A percentile compares a stretch with the other conserved stretches of the same genome.
Evolutionary conservation across 495 filamentous ascomycete species (phyloP).

Genomic region (Aspergillus conjunctus): DNA sequence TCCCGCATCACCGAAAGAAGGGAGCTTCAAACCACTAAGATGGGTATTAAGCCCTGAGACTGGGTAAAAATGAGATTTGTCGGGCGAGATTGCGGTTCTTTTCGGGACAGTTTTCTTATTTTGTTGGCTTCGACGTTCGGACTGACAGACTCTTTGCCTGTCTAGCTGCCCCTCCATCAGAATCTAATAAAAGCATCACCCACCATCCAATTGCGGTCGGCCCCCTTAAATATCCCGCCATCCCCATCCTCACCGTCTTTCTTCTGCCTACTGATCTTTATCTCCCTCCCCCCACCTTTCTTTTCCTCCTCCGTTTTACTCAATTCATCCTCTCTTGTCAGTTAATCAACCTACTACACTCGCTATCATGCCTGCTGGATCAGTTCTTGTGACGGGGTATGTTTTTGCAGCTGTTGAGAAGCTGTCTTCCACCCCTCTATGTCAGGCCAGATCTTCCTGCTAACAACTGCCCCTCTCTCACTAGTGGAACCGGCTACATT

Average conservation of each 20-base stretch:
- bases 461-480: constrained; percentile 22
- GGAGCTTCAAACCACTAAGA: background rate
- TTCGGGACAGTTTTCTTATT: too few species aligned
- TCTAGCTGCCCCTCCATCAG: constrained; percentile 4
- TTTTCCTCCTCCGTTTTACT: constrained; percentile 7
- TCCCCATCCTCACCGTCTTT: constrained; percentile 11
- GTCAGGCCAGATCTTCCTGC: constrained; percentile 20
- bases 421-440: constrained; percentile 5
- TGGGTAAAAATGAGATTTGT: background rate
- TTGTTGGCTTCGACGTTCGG: too few species aligned
- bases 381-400: constrained; percentile 90
- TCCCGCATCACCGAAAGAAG: too few species aligned
- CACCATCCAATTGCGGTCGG: constrained; percentile 10
- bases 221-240: constrained; percentile 26
- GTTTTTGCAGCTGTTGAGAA: constrained; percentile 28
- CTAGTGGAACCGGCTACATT: constrained; percentile 96
- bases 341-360: background rate
- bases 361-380: constrained; percentile 73
- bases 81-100: too few species aligned
- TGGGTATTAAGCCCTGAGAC: background rate
- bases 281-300: constrained; percentile 4
- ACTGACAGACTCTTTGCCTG: too few species aligned
- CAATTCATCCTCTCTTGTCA: constrained; percentile 7
- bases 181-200: background rate
- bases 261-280: constrained; percentile 8